A percentile compares a stretch with the other conserved stretches of the same genome.
These are phyloP conservation scores for Serendipita vermifera DNA, from an alignment of 768 basidiomycete species.

Conservation along the genomic window DNA sequence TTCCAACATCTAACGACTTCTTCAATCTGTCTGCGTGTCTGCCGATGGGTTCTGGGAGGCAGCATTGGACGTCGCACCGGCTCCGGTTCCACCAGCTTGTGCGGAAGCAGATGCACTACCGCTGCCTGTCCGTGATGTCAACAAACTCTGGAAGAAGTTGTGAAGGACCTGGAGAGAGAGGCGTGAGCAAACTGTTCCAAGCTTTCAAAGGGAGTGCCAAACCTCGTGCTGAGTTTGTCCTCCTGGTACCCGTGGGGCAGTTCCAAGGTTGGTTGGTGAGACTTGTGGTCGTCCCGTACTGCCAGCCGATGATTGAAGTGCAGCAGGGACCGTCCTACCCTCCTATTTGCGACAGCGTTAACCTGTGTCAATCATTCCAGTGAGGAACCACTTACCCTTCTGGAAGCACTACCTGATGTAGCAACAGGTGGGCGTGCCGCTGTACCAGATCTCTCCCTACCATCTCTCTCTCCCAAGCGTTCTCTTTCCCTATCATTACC, in stretches of 20 bases:
- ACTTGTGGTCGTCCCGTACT: no score
- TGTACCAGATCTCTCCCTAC: no score
- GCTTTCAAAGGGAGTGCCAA: background rate
- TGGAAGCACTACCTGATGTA: background rate
- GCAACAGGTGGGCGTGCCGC: no score
- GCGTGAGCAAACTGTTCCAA: background rate
- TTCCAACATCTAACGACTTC: no score
- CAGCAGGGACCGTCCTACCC: no score
- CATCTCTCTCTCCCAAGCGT: background rate
- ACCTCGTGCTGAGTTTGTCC: constrained; percentile 61
- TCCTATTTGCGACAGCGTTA: no score
- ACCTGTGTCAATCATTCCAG: no score
- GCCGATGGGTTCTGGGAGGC: background rate
- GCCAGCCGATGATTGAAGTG: no score
- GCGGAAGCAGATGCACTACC: background rate
- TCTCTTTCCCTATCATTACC: constrained; percentile 20
- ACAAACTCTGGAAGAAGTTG: constrained; percentile 74
- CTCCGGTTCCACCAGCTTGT: constrained; percentile 35
- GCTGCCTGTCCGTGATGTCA: constrained; percentile 42
- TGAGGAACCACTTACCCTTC: background rate
- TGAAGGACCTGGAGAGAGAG: constrained; percentile 36
- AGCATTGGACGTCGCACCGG: constrained; percentile 24
- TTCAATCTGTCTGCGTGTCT: no score
- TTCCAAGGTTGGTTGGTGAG: constrained; percentile 3
- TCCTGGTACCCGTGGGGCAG: background rate